Evolutionary conservation across 2,329 filamentous ascomycete genomes (phyloP).

Genomic region (Thyridium curvatum): DNA sequence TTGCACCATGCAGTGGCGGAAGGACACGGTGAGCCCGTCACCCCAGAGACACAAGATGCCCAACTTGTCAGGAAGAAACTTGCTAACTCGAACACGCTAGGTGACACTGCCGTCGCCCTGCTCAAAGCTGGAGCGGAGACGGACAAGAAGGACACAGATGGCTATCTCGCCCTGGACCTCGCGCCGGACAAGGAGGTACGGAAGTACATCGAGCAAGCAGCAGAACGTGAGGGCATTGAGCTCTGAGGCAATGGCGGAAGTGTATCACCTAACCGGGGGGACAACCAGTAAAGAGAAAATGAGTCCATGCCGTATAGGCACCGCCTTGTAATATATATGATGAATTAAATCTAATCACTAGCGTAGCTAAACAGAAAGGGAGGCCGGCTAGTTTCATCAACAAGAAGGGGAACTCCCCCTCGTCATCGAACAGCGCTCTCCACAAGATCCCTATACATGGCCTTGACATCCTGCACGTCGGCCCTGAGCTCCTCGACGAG

Average conservation of each 20-base stretch:
- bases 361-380: not conserved
- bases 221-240: slow-evolving; percentile 79
- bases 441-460: slow-evolving; percentile 90
- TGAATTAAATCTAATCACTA: not conserved
- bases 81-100: too few relatives aligned
- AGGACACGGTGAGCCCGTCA: slow-evolving; percentile 49
- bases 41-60: not conserved
- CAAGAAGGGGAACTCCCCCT: too few relatives aligned
- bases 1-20: slow-evolving; percentile 84
- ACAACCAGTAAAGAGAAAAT: too few relatives aligned
- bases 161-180: slow-evolving; percentile 67
- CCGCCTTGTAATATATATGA: too few relatives aligned
- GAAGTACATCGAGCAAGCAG: slow-evolving; percentile 69
- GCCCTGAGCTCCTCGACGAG: slow-evolving; percentile 82
- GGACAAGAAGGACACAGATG: slow-evolving; percentile 69
- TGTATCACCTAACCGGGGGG: too few relatives aligned
- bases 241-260: too few relatives aligned
- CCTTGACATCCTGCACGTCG: slow-evolving; percentile 89
- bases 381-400: slow-evolving; percentile 34
- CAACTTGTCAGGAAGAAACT: not conserved
- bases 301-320: not conserved
- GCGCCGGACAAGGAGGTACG: slow-evolving; percentile 79
- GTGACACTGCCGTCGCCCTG: slow-evolving; percentile 76
- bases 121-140: slow-evolving; percentile 80
- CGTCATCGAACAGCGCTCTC: slow-evolving; percentile 59